A percentile compares a stretch with the other conserved stretches of the same genome.
phyloP scores from a whole-genome alignment of 2,329 filamentous ascomycete genomes.

The Phyllosticta paracitricarpa region DNA sequence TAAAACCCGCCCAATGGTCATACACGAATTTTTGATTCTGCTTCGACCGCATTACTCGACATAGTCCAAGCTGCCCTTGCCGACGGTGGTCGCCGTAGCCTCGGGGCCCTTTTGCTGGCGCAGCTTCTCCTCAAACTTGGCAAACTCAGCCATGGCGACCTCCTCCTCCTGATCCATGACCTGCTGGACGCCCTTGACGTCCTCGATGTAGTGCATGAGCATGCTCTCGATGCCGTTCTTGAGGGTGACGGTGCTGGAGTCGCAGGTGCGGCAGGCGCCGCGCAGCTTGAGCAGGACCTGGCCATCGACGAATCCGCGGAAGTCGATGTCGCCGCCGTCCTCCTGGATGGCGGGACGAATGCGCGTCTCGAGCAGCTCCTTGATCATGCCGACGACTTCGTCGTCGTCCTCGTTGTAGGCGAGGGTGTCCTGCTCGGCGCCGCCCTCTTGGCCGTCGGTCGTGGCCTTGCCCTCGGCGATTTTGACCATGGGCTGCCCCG shows the following conservation, averaged over 20 bases:
- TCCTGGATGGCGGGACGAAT: constrained; percentile 95
- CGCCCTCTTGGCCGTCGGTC: constrained; percentile 38
- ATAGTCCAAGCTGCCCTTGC: constrained; percentile 44
- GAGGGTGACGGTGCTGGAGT: constrained; percentile 90
- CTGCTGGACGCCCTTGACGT: constrained; percentile 86
- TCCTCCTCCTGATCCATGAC: constrained; percentile 89
- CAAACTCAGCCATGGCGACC: constrained; percentile 76
- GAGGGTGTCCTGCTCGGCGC: constrained; percentile 54
- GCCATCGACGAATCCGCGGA: constrained; percentile 72
- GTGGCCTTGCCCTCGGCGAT: constrained; percentile 48
- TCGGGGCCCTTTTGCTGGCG: constrained; percentile 47
- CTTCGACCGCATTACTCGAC: constrained; percentile 22
- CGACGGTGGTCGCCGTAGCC: constrained; percentile 39
- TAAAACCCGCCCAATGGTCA: neutral
- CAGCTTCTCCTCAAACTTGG: constrained; percentile 85
- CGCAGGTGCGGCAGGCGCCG: constrained; percentile 89
- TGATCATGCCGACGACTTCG: constrained; percentile 97
- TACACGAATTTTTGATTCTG: constrained; percentile 12
- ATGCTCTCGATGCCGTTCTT: constrained; percentile 98
- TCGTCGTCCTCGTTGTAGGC: constrained; percentile 82
- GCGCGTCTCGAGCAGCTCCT: constrained; percentile 88
- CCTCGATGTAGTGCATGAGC: constrained; percentile 68
- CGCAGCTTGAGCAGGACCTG: constrained; percentile 72
- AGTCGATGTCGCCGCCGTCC: constrained; percentile 95
- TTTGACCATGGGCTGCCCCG: constrained; percentile 71